These are phyloP conservation scores for Cichorium intybus DNA, from an alignment of 140 eudicot genomes.

Conservation along the genomic window DNA sequence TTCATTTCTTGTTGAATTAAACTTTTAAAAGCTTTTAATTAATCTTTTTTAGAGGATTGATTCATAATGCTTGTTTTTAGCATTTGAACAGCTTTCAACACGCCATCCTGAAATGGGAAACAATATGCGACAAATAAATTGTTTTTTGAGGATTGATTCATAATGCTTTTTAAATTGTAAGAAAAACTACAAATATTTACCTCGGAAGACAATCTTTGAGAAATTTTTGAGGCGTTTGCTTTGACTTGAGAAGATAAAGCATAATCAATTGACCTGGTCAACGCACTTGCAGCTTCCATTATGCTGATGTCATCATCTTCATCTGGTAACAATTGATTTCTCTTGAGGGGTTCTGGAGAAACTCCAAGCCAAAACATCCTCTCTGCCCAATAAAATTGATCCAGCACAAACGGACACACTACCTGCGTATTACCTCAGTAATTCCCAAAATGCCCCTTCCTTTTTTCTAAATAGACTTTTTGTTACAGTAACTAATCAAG, in stretches of 20 bases:
- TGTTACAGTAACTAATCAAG: not conserved
- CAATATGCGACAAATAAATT: no score
- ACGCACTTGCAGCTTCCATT: slow-evolving; percentile 52
- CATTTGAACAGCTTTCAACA: slow-evolving; percentile 55
- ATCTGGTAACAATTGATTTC: slow-evolving; percentile 62
- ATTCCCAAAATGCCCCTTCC: not conserved
- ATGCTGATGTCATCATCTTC: slow-evolving; percentile 46
- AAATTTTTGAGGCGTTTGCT: slow-evolving; percentile 52
- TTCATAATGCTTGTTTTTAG: slow-evolving; percentile 39
- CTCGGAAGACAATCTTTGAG: slow-evolving; percentile 64
- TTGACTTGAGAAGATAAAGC: slow-evolving; percentile 64
- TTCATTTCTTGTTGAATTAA: not conserved
- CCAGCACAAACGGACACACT: slow-evolving; percentile 83
- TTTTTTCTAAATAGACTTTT: not conserved
- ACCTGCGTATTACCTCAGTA: slow-evolving; percentile 42
- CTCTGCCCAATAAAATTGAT: slow-evolving; percentile 99
- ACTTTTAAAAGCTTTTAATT: slow-evolving; percentile 4
- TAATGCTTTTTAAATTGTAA: no score
- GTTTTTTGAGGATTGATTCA: no score
- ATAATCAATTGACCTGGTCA: slow-evolving; percentile 47
- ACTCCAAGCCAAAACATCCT: slow-evolving; percentile 99
- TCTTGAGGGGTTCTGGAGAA: slow-evolving; percentile 76
- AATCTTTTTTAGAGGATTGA: not conserved
- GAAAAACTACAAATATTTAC: slow-evolving; percentile 36
- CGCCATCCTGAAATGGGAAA: slow-evolving; percentile 57